These are phyloP conservation scores for Xerocomus amazonicus DNA, from an alignment of 1,284 basidiomycete species.

Conservation along the genomic window DNA sequence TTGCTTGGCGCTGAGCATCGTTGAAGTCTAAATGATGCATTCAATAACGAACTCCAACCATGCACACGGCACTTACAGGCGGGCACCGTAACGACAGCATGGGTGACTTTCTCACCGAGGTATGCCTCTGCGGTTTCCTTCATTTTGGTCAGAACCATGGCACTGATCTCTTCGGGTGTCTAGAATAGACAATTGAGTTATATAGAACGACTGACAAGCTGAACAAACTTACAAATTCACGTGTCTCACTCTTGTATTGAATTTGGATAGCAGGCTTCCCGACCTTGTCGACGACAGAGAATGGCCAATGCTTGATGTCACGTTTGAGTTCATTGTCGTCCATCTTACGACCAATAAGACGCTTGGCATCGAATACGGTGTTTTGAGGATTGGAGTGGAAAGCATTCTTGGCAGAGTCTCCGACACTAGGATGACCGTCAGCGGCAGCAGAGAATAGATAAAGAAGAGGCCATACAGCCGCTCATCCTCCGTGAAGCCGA, in stretches of 20 bases:
- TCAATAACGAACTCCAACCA: constrained; percentile 35
- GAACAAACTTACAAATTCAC: constrained; percentile 67
- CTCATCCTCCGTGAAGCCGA: constrained; percentile 88
- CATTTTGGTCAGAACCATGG: constrained; percentile 97
- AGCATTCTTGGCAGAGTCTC: constrained; percentile 78
- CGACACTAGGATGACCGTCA: constrained; percentile 47
- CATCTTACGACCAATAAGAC: constrained; percentile 89
- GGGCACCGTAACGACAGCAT: constrained; percentile 97
- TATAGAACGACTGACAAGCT: neutral
- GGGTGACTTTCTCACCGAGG: constrained; percentile 93
- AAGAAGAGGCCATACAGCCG: constrained; percentile 61
- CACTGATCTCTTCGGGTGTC: constrained; percentile 87
- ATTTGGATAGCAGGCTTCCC: constrained; percentile 89
- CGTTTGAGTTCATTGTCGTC: constrained; percentile 76
- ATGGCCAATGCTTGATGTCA: constrained; percentile 89
- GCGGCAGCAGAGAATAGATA: neutral
- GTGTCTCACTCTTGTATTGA: constrained; percentile 80
- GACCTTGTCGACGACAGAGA: constrained; percentile 73
- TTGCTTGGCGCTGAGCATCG: constrained; percentile 98
- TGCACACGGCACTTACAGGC: constrained; percentile 56
- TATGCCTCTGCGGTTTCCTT: constrained; percentile 99
- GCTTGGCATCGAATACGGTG: constrained; percentile 97
- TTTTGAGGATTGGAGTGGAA: constrained; percentile 86
- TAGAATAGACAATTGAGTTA: constrained; percentile 24
- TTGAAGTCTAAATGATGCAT: constrained; percentile 71